These are phyloP conservation scores for Fusarium sp. DNA, from an alignment of 2,329 filamentous ascomycete species.

Conservation along the genomic window DNA sequence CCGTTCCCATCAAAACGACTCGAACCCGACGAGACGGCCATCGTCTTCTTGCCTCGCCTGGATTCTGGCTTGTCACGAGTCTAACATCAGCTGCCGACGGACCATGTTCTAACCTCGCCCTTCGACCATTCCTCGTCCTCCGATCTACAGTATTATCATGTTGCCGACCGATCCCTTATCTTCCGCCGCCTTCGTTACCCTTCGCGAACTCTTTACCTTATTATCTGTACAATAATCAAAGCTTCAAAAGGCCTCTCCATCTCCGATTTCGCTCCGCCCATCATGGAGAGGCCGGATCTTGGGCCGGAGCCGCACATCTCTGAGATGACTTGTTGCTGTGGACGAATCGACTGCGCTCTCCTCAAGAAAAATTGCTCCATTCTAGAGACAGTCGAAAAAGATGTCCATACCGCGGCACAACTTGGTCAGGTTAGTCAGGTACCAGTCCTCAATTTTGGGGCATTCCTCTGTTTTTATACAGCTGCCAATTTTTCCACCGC, in stretches of 20 bases:
- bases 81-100: neutral
- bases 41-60: neutral
- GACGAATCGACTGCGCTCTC: slow-evolving; percentile 79
- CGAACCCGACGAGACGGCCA: slow-evolving; percentile 14
- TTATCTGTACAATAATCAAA: slow-evolving; percentile 22
- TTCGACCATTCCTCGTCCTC: neutral
- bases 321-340: slow-evolving; percentile 81
- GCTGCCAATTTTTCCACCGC: slow-evolving; percentile 7
- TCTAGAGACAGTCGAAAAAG: slow-evolving; percentile 83
- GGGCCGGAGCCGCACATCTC: slow-evolving; percentile 42
- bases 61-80: neutral
- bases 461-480: slow-evolving; percentile 35
- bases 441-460: slow-evolving; percentile 33
- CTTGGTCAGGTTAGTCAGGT: slow-evolving; percentile 84
- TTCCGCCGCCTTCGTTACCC: slow-evolving; percentile 6
- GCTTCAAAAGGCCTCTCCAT: slow-evolving; percentile 32
- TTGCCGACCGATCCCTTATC: slow-evolving; percentile 22
- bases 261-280: slow-evolving; percentile 26
- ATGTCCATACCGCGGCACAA: slow-evolving; percentile 85
- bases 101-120: slow-evolving; percentile 23
- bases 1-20: slow-evolving; percentile 28
- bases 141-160: slow-evolving; percentile 31
- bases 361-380: slow-evolving; percentile 82
- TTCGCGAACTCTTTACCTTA: slow-evolving; percentile 8
- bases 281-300: slow-evolving; percentile 40